These are phyloP conservation scores for Hymenoscyphus salicellus DNA, from an alignment of 2,329 filamentous ascomycete genomes.

Conservation along the genomic window DNA sequence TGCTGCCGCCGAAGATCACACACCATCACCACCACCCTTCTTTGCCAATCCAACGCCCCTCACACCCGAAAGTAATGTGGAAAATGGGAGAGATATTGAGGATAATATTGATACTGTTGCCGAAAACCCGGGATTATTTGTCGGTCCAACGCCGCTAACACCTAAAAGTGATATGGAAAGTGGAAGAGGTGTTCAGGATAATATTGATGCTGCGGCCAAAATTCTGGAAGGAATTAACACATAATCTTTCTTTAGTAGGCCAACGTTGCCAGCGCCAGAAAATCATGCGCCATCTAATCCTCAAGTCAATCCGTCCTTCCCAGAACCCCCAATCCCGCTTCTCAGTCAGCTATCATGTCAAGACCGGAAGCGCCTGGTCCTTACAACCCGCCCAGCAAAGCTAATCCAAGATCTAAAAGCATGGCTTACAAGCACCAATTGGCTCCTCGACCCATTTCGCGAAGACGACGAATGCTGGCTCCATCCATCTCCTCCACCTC, in stretches of 20 bases:
- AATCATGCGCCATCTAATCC: neutral
- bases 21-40: too few species aligned
- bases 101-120: neutral
- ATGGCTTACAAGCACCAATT: constrained; percentile 21
- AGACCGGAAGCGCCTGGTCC: constrained; percentile 23
- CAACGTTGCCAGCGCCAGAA: neutral
- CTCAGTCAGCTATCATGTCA: neutral
- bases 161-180: too few species aligned
- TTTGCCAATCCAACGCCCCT: too few species aligned
- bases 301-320: neutral
- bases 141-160: too few species aligned
- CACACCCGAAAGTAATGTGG: too few species aligned
- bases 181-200: neutral
- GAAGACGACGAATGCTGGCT: constrained; percentile 29
- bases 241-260: neutral
- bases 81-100: neutral
- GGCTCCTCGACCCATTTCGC: constrained; percentile 23
- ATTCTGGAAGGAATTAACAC: neutral
- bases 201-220: neutral
- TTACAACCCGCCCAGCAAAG: constrained; percentile 9
- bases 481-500: constrained; percentile 26
- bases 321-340: constrained; percentile 4
- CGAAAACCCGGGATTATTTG: too few species aligned
- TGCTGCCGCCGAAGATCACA: neutral
- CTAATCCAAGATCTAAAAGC: constrained; percentile 23